Base-by-base conservation (phyloP, 352 stramenopile genomes). In the Globisporangium parvum region DNA sequence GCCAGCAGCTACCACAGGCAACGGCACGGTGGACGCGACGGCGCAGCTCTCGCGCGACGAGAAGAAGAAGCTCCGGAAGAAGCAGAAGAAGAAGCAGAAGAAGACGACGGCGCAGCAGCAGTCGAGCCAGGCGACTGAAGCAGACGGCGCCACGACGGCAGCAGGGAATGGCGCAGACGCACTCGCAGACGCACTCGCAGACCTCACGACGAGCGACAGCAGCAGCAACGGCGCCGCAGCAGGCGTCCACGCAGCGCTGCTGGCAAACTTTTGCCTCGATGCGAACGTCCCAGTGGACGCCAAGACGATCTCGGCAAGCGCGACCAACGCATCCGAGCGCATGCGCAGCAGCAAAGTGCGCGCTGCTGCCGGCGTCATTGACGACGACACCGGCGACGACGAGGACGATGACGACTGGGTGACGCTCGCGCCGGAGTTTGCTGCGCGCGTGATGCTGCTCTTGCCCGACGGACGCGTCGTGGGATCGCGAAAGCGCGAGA, bases 41-140 rank as follows among this genome's bases (percentile, higher is more conserved):
- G 47, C 44, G 10, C 58, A 68, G 35, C 47, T 96, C 23, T 85
- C 78, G 6, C 77, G 80, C 39, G 91, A 97, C 24, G 95, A 98
- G 31, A 85, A 96, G 63, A 98, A 98, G 63, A 88, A 87, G 53
- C 70, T 98, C 33, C 98, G 96, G 67, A 96, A 96, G 57, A 91
- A 92, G 65, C 75, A 98, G 14, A 98, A 98, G 71, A 96, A 96
- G 58, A 95, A 98, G 58, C 70, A 89, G 17, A 90, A 98, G 73
- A 97, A 98, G 59, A 53, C 15, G 64, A 61, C 11, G 47, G 57
- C 11, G 53, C n/a, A n/a, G 47, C 20, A n/a, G 46, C 50, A 10
- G 51, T 66, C 12, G 52, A 28, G 39, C 17, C 35, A 10, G 57
- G 6, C 31, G 8, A 37, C 31, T 2, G 31, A 8, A 37, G 31